Percentiles rank a stretch among this genome's conserved stretches.
Conservation (phyloP, 495 filamentous ascomycete species). For the Aspergillus cristatus region DNA sequence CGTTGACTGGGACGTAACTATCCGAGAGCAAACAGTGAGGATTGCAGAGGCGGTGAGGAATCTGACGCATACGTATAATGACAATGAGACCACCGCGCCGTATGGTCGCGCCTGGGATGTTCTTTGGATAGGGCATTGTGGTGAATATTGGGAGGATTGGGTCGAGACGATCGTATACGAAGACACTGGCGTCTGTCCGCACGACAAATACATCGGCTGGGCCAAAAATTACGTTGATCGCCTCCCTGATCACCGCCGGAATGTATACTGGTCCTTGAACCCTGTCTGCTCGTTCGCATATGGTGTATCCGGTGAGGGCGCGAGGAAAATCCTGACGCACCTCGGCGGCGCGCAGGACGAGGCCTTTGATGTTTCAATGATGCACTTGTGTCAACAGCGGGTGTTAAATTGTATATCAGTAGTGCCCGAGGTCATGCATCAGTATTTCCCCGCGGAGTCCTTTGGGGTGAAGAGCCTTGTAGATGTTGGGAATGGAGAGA, state of each 20-base stretch:
- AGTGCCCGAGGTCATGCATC: conserved; percentile 13
- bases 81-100: conserved; percentile 1
- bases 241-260: conserved; percentile 17
- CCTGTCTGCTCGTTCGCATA: conserved; percentile 40
- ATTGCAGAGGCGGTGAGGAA: conserved; percentile 1
- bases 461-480: conserved; percentile 7
- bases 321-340: conserved; percentile 12
- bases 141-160: conserved; percentile 7
- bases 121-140: conserved; percentile 6
- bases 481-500: conserved; percentile 4
- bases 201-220: conserved; percentile 7
- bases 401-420: conserved; percentile 12
- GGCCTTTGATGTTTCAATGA: conserved; percentile 13
- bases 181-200: conserved; percentile 6
- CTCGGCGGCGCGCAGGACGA: conserved; percentile 10
- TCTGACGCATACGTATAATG: neutral
- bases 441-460: conserved; percentile 6
- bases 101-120: conserved; percentile 31
- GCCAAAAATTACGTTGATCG: conserved; percentile 5
- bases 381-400: conserved; percentile 5
- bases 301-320: conserved; percentile 23
- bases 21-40: conserved; percentile 15
- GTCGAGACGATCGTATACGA: conserved; percentile 10
- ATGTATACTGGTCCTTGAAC: conserved; percentile 24
- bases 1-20: conserved; percentile 35